Conservation (phyloP, 2,329 filamentous ascomycete species). For the Ceratocystiopsis minuta region DNA sequence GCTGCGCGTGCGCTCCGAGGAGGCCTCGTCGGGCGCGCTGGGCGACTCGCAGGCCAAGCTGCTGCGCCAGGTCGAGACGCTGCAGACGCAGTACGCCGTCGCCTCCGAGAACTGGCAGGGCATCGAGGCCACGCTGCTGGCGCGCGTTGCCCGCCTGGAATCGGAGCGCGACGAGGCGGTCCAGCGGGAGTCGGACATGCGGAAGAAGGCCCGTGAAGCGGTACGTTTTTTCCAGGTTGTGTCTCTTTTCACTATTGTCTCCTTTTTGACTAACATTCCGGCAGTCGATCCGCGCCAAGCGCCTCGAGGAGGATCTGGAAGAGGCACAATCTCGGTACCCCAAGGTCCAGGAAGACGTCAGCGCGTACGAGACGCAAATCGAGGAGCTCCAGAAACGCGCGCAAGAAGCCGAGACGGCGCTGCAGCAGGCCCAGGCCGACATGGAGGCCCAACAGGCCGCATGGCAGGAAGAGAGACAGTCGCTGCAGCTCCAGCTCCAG, state of each 20-base stretch:
- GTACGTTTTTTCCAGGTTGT: conserved; percentile 28
- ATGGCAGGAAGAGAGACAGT: conserved; percentile 15
- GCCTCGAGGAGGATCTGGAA: conserved; percentile 70
- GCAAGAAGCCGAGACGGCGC: conserved; percentile 45
- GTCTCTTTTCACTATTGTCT: background rate
- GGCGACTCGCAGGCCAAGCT: conserved; percentile 80
- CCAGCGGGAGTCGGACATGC: conserved; percentile 68
- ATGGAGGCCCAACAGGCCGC: conserved; percentile 29
- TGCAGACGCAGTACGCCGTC: conserved; percentile 87
- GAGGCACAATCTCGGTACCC: conserved; percentile 44
- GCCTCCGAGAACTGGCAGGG: conserved; percentile 97
- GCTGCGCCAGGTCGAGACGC: conserved; percentile 79
- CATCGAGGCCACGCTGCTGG: conserved; percentile 71
- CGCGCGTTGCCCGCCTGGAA: conserved; percentile 60
- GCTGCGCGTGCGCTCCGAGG: conserved; percentile 70
- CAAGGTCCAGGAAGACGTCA: conserved; percentile 45
- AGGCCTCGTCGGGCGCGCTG: conserved; percentile 64
- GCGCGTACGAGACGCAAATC: conserved; percentile 38
- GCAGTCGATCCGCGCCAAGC: conserved; percentile 40
- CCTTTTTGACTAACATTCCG: conserved; percentile 12
- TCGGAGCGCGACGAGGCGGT: conserved; percentile 79
- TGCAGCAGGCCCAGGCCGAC: conserved; percentile 35
- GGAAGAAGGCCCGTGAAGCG: conserved; percentile 75
- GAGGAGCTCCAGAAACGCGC: conserved; percentile 46
- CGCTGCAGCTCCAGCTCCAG: background rate